Percentiles rank a stretch among this genome's conserved stretches.
phyloP scores from a whole-genome alignment of 2,329 filamentous ascomycete species.

The Diaporthe sp. region DNA sequence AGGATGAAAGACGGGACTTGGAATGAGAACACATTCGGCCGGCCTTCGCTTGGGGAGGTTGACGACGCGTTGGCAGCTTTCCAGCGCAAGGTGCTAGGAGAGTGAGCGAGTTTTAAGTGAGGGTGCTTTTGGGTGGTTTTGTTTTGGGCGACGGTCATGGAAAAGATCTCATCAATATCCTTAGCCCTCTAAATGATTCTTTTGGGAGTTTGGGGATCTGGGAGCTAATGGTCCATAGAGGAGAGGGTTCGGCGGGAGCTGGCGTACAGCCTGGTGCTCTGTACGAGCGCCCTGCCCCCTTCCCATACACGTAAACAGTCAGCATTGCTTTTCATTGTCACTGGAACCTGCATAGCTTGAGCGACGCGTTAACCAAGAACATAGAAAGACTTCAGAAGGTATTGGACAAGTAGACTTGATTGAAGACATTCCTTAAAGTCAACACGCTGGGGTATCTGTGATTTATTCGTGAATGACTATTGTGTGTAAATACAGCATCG shows the following conservation, averaged over 20 bases:
- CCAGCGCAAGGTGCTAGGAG: slow-evolving; percentile 6
- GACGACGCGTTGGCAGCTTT: slow-evolving; percentile 47
- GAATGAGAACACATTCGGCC: slow-evolving; percentile 65
- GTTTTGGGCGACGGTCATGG: background rate
- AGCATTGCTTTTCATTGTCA: background rate
- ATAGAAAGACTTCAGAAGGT: background rate
- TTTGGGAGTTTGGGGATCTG: background rate
- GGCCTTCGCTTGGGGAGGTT: slow-evolving; percentile 63
- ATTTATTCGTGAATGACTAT: background rate
- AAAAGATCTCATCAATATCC: background rate
- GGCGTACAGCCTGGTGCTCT: background rate
- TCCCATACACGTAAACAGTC: background rate
- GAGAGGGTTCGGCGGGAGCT: background rate
- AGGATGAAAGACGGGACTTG: slow-evolving; percentile 57
- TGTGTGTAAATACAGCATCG: background rate
- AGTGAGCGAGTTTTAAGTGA: too few species aligned
- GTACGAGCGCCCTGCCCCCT: background rate
- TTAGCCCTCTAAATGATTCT: background rate
- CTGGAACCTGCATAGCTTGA: background rate
- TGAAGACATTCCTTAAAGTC: background rate
- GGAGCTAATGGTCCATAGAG: slow-evolving; percentile 3
- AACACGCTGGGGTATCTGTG: background rate
- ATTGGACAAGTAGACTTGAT: background rate
- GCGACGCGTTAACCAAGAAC: background rate
- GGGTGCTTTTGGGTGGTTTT: background rate